Evolutionary conservation across 108 stramenopile species (phyloP).

Genomic region (Parmales sp.): DNA sequence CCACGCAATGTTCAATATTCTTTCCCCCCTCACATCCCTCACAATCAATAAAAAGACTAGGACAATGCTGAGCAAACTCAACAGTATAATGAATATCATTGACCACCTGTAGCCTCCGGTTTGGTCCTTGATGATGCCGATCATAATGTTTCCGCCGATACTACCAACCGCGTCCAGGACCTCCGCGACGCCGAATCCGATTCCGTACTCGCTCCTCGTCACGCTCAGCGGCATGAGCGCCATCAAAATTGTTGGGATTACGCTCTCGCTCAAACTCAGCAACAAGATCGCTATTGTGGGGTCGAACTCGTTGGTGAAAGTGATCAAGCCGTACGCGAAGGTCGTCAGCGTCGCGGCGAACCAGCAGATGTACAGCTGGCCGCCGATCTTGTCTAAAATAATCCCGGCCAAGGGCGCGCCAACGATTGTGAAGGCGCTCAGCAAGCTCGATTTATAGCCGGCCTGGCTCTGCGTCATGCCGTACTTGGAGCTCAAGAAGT

Average conservation of each 20-base stretch:
- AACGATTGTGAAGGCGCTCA: neutral
- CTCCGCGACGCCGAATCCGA: constrained; percentile 1
- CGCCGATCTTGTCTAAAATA: neutral
- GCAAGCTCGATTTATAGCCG: neutral
- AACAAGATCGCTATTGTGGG: neutral
- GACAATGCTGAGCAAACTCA: neutral
- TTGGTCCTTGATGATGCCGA: neutral
- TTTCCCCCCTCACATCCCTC: neutral
- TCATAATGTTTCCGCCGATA: neutral
- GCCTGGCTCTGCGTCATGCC: neutral
- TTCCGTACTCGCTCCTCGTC: neutral
- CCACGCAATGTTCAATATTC: neutral
- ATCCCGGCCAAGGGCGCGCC: neutral
- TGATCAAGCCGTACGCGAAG: constrained; percentile 1
- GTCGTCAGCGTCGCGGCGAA: neutral
- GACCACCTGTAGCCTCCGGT: neutral
- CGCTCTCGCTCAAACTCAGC: neutral
- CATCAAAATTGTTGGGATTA: neutral
- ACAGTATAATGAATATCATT: neutral
- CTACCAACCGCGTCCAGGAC: neutral
- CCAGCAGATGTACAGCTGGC: neutral
- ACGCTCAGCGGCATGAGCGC: constrained; percentile 1
- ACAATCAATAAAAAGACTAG: neutral
- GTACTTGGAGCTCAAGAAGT: neutral
- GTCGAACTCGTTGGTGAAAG: neutral